Evolutionary conservation across 169 alveolate genomes (phyloP), one percentile per base, ranked within the genome.

Genomic region (Cryptosporidium bovis): DNA sequence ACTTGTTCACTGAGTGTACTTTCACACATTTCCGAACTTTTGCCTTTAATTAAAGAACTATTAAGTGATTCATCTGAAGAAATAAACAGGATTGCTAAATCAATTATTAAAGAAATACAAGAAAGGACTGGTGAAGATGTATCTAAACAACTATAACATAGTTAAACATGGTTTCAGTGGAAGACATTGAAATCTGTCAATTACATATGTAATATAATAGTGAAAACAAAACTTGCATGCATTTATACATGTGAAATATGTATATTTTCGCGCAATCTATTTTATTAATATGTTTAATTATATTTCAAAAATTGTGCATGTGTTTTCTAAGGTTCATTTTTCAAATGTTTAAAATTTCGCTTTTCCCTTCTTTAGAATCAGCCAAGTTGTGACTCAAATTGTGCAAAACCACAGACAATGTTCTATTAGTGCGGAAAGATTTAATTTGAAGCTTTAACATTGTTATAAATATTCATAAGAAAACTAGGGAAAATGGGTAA

Each of bases 121-220:
- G 87, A 56, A 24, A 77, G 87, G 44, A 77, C 87, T 40, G 87
- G 87, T 18, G 65, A 77, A 27, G 69, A 56, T 15, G 34, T 77
- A 27, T 40, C 77, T n/a, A 62, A 48, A 40, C 62, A 62, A 20
- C 64, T 77, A 15, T 34, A 24, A 13, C 46, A n/a, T n/a, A n/a
- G n/a, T n/a, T n/a, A n/a, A n/a, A n/a, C n/a, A n/a, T n/a, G n/a
- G n/a, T n/a, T n/a, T n/a, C n/a, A n/a, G n/a, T n/a, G n/a, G n/a
- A n/a, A n/a, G n/a, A n/a, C n/a, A n/a, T n/a, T n/a, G n/a, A n/a
- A n/a, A n/a, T n/a, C n/a, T n/a, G 27, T 24, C 0, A 24, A 24
- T 24, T 0, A 24, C 27, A 24, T 24, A 24, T 24, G 27, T 24
- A 24, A 24, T 24, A 24, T 24, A 24, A 24, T 24, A 24, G 27